Evolutionary conservation across 495 filamentous ascomycete species (phyloP), one percentile per base, ranked within the genome.

Genomic region (Penicillium robsamsonii): DNA sequence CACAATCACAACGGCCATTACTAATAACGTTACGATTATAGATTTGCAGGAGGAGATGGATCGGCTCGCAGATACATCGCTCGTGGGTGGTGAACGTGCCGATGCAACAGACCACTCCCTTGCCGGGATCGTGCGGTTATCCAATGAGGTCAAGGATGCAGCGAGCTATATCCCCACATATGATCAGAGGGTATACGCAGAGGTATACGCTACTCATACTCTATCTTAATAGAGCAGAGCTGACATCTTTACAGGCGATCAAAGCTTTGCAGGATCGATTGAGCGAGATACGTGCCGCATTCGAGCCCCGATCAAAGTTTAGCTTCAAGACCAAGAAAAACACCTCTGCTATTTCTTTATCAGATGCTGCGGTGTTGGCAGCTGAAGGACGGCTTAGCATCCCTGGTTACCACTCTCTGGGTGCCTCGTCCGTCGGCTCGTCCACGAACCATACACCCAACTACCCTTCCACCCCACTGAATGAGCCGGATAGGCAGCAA

Each of bases 111-210:
- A 89, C 53, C 80, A 87, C 59, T 86, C 81, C 61, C 74, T 88
- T 37, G 79, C 85, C 17, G 78, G 80, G 15, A 88, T 92, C 50
- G 78, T 82, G 18, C 75, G 80, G 38, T 78, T 92, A 15, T 87
- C 86, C 1, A 79, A 83, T 55, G 81, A 87, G 52, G 81, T 91
- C 63, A 84, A 84, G 59, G 85, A 89, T 73, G 80, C 84, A 7
- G 80, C 84, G 2, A 80, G 77, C 56, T 87, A 84, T 53, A 78
- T 92, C 25, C 87, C 89, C 6, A 81, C 87, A 4, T 89, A 91
- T 62, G 89, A 93, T 55, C 89, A 91, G 65, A 78, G 88, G 56
- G 83, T 84, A 18, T 92, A 89, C 65, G 76, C 82, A 31, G 85
- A 89, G 61, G 87, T 89, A 75, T 27, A 68, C 54, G 40, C 22